Conservation (phyloP, 176 grass and related monocot genomes). For the Ananas comosus region DNA sequence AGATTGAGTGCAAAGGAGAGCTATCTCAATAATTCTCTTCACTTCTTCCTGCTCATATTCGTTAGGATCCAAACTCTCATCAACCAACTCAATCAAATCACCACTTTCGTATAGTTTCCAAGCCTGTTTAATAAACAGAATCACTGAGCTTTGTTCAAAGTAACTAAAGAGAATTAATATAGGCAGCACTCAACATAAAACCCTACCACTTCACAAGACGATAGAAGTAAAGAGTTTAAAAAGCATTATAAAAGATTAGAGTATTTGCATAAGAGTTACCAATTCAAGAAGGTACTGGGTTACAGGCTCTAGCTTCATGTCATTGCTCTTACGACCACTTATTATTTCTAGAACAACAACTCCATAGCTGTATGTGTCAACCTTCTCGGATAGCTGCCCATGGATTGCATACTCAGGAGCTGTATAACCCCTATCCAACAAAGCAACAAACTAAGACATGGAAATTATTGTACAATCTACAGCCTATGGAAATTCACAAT, state of each 20-base stretch:
- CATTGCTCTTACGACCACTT: conserved; percentile 74
- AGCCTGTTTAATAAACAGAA: conserved; percentile 27
- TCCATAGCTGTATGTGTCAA: conserved; percentile 73
- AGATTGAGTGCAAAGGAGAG: conserved; percentile 75
- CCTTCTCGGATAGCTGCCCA: conserved; percentile 73
- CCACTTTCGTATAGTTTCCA: conserved; percentile 63
- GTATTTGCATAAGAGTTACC: conserved; percentile 29
- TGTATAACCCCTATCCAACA: conserved; percentile 66
- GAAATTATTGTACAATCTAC: conserved; percentile 10
- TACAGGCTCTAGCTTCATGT: conserved; percentile 44
- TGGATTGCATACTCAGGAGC: conserved; percentile 84
- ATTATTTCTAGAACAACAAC: conserved; percentile 76
- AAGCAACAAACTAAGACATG: background rate
- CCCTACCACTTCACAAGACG: too few relatives aligned
- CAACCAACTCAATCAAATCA: conserved; percentile 43
- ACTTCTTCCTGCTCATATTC: conserved; percentile 50
- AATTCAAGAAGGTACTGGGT: conserved; percentile 80
- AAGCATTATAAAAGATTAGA: background rate
- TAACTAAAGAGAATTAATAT: background rate
- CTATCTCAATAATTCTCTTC: conserved; percentile 50
- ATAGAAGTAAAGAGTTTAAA: background rate
- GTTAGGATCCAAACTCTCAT: conserved; percentile 41
- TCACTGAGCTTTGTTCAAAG: background rate
- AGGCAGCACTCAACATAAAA: too few relatives aligned
- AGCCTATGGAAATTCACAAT: background rate